A percentile compares a stretch with the other conserved stretches of the same genome.
Conservation (phyloP, 1,284 basidiomycete genomes). For the Pseudozyma flocculosa region DNA sequence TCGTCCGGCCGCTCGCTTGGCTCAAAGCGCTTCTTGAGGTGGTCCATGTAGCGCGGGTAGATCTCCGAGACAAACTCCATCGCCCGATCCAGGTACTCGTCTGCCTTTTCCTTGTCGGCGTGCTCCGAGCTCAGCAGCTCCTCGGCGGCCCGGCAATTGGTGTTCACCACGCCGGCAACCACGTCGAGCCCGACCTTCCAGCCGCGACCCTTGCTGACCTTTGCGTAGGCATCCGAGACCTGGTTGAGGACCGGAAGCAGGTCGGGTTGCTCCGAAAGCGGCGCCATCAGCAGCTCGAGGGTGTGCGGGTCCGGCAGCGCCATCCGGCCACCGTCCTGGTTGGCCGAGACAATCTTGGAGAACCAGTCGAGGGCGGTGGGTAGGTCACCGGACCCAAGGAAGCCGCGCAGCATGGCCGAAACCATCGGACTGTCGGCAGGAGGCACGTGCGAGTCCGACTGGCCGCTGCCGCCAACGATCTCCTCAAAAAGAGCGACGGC, state of each 20-base stretch:
- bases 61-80: constrained; percentile 13
- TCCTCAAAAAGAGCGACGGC: constrained; percentile 72
- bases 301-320: constrained; percentile 8
- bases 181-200: constrained; percentile 2
- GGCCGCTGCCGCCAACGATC: constrained; percentile 60
- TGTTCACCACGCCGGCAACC: constrained; percentile 18
- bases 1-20: background rate
- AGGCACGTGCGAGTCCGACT: constrained; percentile 58
- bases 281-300: constrained; percentile 16
- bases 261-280: constrained; percentile 4
- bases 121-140: constrained; percentile 20
- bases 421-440: constrained; percentile 65
- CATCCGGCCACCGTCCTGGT: background rate
- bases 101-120: constrained; percentile 10
- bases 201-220: background rate
- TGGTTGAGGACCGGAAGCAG: constrained; percentile 11
- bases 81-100: constrained; percentile 25
- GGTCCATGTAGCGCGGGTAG: constrained; percentile 6
- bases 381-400: constrained; percentile 36
- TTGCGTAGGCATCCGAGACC: constrained; percentile 18
- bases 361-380: constrained; percentile 43
- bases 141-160: constrained; percentile 25
- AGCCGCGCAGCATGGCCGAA: constrained; percentile 64
- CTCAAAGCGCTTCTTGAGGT: background rate
- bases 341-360: constrained; percentile 14